phyloP scores from a whole-genome alignment of 1,284 basidiomycete species.

The Cystobasidium slooffiae region DNA sequence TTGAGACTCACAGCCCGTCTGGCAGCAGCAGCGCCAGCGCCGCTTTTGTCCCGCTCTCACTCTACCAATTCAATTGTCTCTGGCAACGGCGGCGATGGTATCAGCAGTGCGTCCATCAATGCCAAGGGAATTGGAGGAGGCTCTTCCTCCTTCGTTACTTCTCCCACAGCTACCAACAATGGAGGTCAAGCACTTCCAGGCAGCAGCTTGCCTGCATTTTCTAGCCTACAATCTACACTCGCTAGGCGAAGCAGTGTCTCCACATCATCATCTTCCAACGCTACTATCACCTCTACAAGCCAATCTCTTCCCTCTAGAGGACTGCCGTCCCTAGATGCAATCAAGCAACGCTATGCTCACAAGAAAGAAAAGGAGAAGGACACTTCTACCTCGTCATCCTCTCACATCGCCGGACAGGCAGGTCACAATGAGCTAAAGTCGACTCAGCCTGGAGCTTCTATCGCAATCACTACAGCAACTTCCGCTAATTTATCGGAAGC shows the following conservation, averaged over 20 bases:
- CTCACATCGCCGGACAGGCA: background rate
- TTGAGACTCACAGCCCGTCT: conserved; percentile 38
- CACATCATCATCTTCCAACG: background rate
- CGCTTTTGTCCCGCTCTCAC: conserved; percentile 33
- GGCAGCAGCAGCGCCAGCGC: conserved; percentile 27
- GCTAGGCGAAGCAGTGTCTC: conserved; percentile 26
- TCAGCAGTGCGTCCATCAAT: background rate
- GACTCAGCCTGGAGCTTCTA: background rate
- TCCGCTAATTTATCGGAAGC: background rate
- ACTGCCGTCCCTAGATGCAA: conserved; percentile 27
- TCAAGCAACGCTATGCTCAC: conserved; percentile 34
- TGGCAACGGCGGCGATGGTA: background rate
- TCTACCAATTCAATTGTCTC: conserved; percentile 32
- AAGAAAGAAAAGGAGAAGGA: conserved; percentile 32
- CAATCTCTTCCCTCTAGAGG: conserved; percentile 34
- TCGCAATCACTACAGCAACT: background rate
- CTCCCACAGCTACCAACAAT: background rate
- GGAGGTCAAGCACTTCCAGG: background rate
- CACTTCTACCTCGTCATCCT: background rate
- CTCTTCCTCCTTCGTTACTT: background rate
- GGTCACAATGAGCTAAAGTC: background rate
- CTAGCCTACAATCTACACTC: background rate
- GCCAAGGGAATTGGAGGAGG: no score
- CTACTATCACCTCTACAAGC: background rate
- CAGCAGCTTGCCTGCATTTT: conserved; percentile 4